Percentiles rank a stretch among this genome's conserved stretches.
These are phyloP conservation scores for Penicillium freii DNA, from an alignment of 2,329 filamentous ascomycete species.

Conservation along the genomic window DNA sequence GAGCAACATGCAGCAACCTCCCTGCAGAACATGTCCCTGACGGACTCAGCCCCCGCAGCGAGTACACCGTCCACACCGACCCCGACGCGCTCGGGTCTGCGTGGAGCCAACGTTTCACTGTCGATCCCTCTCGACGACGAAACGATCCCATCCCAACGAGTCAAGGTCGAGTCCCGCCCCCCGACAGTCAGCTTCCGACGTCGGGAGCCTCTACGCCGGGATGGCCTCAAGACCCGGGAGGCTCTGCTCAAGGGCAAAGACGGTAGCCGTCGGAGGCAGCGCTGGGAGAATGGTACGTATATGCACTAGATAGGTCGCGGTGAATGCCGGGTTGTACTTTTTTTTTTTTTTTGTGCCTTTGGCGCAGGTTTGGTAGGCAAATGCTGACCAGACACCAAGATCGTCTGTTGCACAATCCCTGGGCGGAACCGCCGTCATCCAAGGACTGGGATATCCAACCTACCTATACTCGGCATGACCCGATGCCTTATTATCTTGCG, in stretches of 20 bases:
- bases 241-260: constrained; percentile 84
- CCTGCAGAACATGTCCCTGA: constrained; percentile 36
- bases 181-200: constrained; percentile 49
- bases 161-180: constrained; percentile 28
- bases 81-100: constrained; percentile 44
- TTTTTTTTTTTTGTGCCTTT: background rate
- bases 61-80: constrained; percentile 54
- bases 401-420: constrained; percentile 80
- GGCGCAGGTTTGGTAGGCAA: background rate
- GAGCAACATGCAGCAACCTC: constrained; percentile 42
- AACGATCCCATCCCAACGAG: constrained; percentile 29
- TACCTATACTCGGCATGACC: constrained; percentile 69
- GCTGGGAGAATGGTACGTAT: constrained; percentile 87
- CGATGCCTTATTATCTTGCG: constrained; percentile 85
- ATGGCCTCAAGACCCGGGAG: constrained; percentile 67
- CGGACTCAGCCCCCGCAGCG: constrained; percentile 23
- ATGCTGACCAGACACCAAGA: constrained; percentile 54
- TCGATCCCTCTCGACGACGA: constrained; percentile 72
- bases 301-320: background rate
- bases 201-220: constrained; percentile 56
- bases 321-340: background rate
- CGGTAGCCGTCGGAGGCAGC: constrained; percentile 76
- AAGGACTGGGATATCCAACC: constrained; percentile 80
- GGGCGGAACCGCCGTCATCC: constrained; percentile 76
- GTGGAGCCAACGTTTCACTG: constrained; percentile 62